These are phyloP conservation scores for Penicillium fuscoglaucum DNA, from an alignment of 2,329 filamentous ascomycete genomes.

Conservation along the genomic window DNA sequence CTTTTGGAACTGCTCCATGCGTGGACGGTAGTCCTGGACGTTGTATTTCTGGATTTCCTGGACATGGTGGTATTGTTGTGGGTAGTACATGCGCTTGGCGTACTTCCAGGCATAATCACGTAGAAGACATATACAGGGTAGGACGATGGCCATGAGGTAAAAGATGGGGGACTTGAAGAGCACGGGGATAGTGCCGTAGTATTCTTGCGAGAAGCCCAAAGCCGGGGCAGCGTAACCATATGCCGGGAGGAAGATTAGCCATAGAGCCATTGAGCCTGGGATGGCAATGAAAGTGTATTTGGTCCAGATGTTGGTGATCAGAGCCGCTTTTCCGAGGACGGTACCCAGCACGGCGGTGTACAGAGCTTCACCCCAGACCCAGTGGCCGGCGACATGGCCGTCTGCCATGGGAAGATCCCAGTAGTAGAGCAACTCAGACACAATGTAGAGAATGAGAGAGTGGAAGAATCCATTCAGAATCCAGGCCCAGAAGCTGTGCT, in stretches of 20 bases:
- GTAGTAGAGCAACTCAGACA: slow-evolving; percentile 76
- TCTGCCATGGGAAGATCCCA: slow-evolving; percentile 76
- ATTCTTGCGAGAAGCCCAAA: slow-evolving; percentile 77
- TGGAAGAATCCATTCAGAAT: slow-evolving; percentile 94
- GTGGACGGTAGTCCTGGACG: slow-evolving; percentile 95
- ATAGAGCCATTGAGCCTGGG: slow-evolving; percentile 86
- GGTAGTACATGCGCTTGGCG: slow-evolving; percentile 92
- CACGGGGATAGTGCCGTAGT: slow-evolving; percentile 76
- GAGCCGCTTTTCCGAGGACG: slow-evolving; percentile 87
- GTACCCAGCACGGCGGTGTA: slow-evolving; percentile 94
- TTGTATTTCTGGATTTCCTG: slow-evolving; percentile 99
- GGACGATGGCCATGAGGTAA: slow-evolving; percentile 82
- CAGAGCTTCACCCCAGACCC: slow-evolving; percentile 95
- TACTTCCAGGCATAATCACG: slow-evolving; percentile 98
- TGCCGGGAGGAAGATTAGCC: slow-evolving; percentile 84
- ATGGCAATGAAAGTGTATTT: slow-evolving; percentile 97
- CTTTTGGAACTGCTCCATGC: slow-evolving; percentile 99
- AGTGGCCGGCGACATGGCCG: slow-evolving; percentile 84
- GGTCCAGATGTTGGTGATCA: slow-evolving; percentile 97
- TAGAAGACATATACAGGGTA: slow-evolving; percentile 78
- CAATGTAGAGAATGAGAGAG: slow-evolving; percentile 87
- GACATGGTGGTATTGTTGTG: slow-evolving; percentile 94
- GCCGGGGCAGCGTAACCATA: slow-evolving; percentile 86
- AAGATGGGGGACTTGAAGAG: slow-evolving; percentile 81
- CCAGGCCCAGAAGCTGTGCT: slow-evolving; percentile 91